Evolutionary conservation across 2,329 filamentous ascomycete species (phyloP).

Genomic region (Botrytis byssoidea): DNA sequence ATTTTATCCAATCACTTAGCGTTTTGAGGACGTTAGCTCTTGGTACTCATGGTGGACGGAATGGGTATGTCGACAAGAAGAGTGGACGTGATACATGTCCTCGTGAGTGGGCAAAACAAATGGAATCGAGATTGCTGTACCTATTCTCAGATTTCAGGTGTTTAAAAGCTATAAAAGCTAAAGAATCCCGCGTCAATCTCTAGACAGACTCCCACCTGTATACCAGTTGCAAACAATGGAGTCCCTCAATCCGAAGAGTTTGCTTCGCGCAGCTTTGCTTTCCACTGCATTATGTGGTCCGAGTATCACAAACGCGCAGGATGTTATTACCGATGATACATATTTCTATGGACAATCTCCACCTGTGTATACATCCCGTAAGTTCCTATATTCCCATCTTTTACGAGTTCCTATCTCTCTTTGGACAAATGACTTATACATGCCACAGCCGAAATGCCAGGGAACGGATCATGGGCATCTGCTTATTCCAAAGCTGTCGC

Average conservation of each 20-base stretch:
- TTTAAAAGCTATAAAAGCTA: not conserved
- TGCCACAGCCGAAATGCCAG: not conserved
- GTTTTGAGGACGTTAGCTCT: not conserved
- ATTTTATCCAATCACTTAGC: not conserved
- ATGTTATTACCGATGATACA: constrained; percentile 38
- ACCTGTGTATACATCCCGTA: not conserved
- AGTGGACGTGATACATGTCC: not conserved
- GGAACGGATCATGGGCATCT: not conserved
- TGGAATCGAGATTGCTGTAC: not conserved
- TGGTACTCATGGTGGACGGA: not conserved
- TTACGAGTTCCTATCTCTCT: not conserved
- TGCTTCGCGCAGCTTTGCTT: constrained; percentile 4
- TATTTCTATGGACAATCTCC: not conserved
- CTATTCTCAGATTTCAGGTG: not conserved
- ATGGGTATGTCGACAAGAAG: not conserved
- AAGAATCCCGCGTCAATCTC: not conserved
- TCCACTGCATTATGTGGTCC: not conserved
- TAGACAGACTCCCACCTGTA: not conserved
- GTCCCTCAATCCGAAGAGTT: not conserved
- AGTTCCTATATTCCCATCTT: not conserved
- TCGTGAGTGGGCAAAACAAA: not conserved
- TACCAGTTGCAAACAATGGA: not conserved
- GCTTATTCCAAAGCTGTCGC: not conserved
- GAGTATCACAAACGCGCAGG: not conserved
- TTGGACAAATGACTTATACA: not conserved